phyloP scores from a whole-genome alignment of 176 grass and related monocot species.

The Ensete glaucum region DNA sequence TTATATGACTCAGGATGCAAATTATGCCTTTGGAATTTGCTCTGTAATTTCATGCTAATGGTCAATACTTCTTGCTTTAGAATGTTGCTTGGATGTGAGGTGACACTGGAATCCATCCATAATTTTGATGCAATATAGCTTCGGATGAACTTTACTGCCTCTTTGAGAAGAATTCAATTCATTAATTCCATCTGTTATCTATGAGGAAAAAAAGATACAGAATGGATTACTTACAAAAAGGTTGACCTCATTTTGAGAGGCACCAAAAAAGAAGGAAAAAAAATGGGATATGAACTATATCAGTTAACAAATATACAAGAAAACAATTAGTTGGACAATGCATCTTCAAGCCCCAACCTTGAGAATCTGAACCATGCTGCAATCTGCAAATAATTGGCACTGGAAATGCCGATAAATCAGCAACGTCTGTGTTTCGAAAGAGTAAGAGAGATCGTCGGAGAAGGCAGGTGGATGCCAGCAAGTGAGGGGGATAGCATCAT shows the following conservation, averaged over 20 bases:
- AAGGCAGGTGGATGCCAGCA: constrained; percentile 39
- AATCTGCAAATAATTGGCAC: not conserved
- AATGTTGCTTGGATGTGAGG: too few species aligned
- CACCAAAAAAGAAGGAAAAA: not conserved
- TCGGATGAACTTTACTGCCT: not conserved
- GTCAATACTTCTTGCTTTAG: not conserved
- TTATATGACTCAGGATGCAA: not conserved
- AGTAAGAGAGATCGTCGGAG: constrained; percentile 39
- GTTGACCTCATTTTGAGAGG: not conserved
- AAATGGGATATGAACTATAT: not conserved
- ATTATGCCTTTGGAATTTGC: not conserved
- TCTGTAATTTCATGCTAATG: not conserved
- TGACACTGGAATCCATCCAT: too few species aligned
- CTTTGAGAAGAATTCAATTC: not conserved
- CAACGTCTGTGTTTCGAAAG: constrained; percentile 21
- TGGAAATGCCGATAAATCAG: not conserved
- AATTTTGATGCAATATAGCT: not conserved
- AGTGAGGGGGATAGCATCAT: constrained; percentile 75
- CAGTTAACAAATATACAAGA: not conserved
- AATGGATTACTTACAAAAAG: not conserved
- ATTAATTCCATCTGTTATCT: not conserved
- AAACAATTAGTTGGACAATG: not conserved
- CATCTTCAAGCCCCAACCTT: too few species aligned
- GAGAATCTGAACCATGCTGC: not conserved
- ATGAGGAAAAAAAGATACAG: not conserved